Evolutionary conservation across 805 yeast species (phyloP).

Genomic region (Maudiozyma turicensis): DNA sequence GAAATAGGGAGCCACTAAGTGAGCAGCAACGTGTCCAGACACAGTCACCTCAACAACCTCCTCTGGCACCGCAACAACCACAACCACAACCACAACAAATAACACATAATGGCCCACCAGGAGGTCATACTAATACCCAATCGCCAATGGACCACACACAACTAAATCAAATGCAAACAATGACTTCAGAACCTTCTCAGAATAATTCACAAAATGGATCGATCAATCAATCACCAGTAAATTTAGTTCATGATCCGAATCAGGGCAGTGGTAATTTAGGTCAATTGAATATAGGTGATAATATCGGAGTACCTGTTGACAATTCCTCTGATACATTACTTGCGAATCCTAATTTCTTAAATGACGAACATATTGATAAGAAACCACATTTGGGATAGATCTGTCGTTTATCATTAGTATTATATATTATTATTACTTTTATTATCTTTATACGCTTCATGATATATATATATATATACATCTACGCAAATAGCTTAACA

Average conservation of each 20-base stretch:
- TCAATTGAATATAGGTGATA: neutral
- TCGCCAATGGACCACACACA: neutral
- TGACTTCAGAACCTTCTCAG: neutral
- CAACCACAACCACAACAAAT: neutral
- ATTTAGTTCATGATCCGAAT: neutral
- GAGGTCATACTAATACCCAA: neutral
- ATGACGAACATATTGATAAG: neutral
- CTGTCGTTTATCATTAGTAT: too few species aligned
- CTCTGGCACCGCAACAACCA: neutral
- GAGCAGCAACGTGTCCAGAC: constrained; percentile 10
- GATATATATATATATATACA: too few species aligned
- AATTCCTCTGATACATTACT: neutral
- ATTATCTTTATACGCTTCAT: too few species aligned
- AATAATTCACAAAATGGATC: neutral
- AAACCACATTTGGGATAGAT: neutral
- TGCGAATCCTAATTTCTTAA: neutral
- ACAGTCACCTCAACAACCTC: neutral
- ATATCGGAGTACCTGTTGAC: neutral
- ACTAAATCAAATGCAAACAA: neutral
- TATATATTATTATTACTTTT: too few species aligned
- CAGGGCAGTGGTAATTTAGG: neutral
- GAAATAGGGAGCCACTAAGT: constrained; percentile 35
- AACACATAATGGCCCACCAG: neutral
- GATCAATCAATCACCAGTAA: neutral
- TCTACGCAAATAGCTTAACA: too few species aligned